Base-by-base conservation (phyloP, 2,329 filamentous ascomycete genomes). In the Fusarium fujikuroi region DNA sequence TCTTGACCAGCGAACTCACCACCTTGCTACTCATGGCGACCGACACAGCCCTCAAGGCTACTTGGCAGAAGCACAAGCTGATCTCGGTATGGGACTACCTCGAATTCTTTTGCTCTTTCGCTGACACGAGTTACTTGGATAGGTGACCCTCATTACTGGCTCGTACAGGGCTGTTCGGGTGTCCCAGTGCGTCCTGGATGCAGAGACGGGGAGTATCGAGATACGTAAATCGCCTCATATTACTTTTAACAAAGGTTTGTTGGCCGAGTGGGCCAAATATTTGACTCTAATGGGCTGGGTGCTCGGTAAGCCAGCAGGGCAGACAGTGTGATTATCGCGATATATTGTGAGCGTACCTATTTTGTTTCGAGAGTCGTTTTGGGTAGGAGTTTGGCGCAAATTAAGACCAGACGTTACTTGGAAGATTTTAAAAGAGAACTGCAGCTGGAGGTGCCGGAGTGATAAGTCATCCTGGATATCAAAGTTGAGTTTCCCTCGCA, bases 121-220 rank as follows among this genome's bases (percentile, higher is more conserved):
- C 49, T 52, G 18, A 52, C n/a, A 34, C 2, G n/a, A 36, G 30
- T 34, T 36, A 21, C 1, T 21, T 52, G 2, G 16, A 23, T 52
- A 36, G 47, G 30, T 52, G 32, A 52, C 47, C 16, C 47, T 52
- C n/a, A 52, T 52, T 5, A 52, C 47, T 36, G 32, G 47, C 32
- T 52, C 47, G 16, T 2, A 3, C 47, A 52, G 47, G n/a, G 36
- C 47, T 23, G 47, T 52, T 36, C n/a, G 47, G 11, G 32, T 37
- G 3, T 37, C 50, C 34, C 23, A 39, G 2, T 53, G 50, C 2
- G 3, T 37, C 3, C 34, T 53, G 9, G 5, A 53, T 2, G 50
- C 32, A 25, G 50, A 53, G 34, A 53, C 50, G 7, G 50, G 50
- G 2, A 3, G 50, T 25, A 28, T 53, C 23, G 19, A n/a, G 32